These are phyloP conservation scores for Dipodascus albidus DNA, from an alignment of 805 yeast genomes.

Conservation along the genomic window DNA sequence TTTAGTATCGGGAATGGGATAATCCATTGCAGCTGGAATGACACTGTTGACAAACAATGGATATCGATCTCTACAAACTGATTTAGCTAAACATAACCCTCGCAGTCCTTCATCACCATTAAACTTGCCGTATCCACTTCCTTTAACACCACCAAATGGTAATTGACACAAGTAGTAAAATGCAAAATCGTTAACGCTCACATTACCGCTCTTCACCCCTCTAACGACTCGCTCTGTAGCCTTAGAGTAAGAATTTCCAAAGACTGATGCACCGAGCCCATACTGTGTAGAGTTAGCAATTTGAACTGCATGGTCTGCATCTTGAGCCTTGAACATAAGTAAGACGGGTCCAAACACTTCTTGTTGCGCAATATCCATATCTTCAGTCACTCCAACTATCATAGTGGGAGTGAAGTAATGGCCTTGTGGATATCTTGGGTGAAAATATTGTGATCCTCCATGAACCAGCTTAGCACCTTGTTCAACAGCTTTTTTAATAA, in stretches of 20 bases:
- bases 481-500: slow-evolving; percentile 61
- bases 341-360: slow-evolving; percentile 94
- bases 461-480: slow-evolving; percentile 69
- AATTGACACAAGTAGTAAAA: slow-evolving; percentile 90
- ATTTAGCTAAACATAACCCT: slow-evolving; percentile 79
- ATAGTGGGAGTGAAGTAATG: slow-evolving; percentile 89
- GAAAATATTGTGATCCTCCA: slow-evolving; percentile 75
- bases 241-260: slow-evolving; percentile 46
- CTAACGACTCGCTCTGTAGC: slow-evolving; percentile 55
- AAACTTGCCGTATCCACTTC: slow-evolving; percentile 94
- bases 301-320: slow-evolving; percentile 54
- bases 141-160: slow-evolving; percentile 92
- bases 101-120: slow-evolving; percentile 96
- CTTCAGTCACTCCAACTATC: slow-evolving; percentile 65
- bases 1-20: slow-evolving; percentile 72
- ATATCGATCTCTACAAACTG: slow-evolving; percentile 74
- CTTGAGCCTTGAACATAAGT: slow-evolving; percentile 61
- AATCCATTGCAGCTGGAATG: slow-evolving; percentile 73
- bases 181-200: slow-evolving; percentile 96
- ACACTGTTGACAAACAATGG: slow-evolving; percentile 67
- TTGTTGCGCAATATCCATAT: slow-evolving; percentile 70
- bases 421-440: slow-evolving; percentile 93
- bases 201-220: slow-evolving; percentile 69
- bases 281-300: slow-evolving; percentile 77
- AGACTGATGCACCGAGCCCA: slow-evolving; percentile 88